A percentile compares a stretch with the other conserved stretches of the same genome.
Conservation (phyloP, 2,329 filamentous ascomycete genomes). For the Ophiostoma triangulosporum region DNA sequence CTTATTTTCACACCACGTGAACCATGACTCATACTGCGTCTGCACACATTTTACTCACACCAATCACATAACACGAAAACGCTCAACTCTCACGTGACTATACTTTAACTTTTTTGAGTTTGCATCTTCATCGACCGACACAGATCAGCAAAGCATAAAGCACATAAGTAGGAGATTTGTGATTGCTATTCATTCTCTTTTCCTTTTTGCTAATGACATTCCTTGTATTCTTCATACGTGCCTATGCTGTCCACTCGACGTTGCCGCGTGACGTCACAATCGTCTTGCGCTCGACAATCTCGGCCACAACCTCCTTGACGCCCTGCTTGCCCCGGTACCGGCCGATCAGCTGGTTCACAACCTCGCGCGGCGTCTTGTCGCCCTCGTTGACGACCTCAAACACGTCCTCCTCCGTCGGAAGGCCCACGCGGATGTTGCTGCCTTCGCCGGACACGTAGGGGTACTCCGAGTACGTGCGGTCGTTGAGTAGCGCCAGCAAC, state of each 20-base stretch:
- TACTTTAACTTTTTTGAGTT: too few relatives aligned
- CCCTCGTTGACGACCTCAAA: constrained; percentile 28
- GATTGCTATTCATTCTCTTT: not conserved
- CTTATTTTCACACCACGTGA: too few relatives aligned
- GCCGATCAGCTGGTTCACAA: constrained; percentile 49
- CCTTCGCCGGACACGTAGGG: constrained; percentile 37
- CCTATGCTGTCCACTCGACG: constrained; percentile 17
- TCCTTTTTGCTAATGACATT: not conserved
- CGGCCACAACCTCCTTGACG: constrained; percentile 51
- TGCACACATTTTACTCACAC: not conserved
- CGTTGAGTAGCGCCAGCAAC: constrained; percentile 47
- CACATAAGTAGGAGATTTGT: too few relatives aligned
- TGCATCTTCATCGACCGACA: too few relatives aligned
- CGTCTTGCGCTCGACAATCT: constrained; percentile 54
- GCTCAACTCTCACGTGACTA: not conserved
- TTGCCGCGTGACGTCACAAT: constrained; percentile 16
- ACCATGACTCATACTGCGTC: too few relatives aligned
- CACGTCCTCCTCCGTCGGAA: constrained; percentile 59
- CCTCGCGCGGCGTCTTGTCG: constrained; percentile 35
- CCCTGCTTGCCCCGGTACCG: constrained; percentile 52
- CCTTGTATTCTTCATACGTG: not conserved
- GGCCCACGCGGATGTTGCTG: constrained; percentile 38
- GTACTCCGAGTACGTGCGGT: constrained; percentile 55
- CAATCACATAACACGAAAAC: not conserved
- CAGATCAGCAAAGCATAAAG: too few relatives aligned